Percentiles rank a stretch among this genome's conserved stretches.
Evolutionary conservation across 2,329 filamentous ascomycete genomes (phyloP).

Genomic region (Apiospora saccharicola): DNA sequence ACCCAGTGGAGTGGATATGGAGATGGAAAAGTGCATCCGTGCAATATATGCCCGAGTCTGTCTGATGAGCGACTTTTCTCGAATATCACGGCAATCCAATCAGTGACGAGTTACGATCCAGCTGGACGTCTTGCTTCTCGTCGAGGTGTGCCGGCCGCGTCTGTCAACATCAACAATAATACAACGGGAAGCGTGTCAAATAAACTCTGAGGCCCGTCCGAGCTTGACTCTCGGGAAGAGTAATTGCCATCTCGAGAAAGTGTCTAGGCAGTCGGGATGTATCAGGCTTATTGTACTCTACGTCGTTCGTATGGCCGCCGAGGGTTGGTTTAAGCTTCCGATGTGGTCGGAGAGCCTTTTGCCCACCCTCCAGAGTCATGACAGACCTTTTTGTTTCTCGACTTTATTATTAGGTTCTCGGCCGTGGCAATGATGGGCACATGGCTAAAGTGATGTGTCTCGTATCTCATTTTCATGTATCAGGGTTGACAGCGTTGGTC

Average conservation of each 20-base stretch:
- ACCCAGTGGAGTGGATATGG: constrained; percentile 7
- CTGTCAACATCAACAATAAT: constrained; percentile 18
- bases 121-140: neutral
- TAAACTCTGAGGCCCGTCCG: constrained; percentile 19
- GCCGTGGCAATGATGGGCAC: constrained; percentile 16
- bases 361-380: constrained; percentile 2
- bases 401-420: constrained; percentile 21
- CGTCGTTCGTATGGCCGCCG: neutral
- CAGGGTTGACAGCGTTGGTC: neutral
- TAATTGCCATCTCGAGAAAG: constrained; percentile 18
- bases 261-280: constrained; percentile 17
- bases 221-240: constrained; percentile 22
- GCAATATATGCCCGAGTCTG: neutral
- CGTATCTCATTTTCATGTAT: constrained; percentile 4
- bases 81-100: neutral
- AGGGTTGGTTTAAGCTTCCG: constrained; percentile 12
- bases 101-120: too few relatives aligned
- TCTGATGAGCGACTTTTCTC: neutral
- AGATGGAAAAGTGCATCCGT: constrained; percentile 12
- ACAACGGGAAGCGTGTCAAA: neutral
- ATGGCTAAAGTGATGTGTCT: constrained; percentile 17
- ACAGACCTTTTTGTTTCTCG: constrained; percentile 21
- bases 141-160: neutral
- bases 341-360: constrained; percentile 16
- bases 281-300: neutral